Base-by-base conservation (phyloP, 768 basidiomycete genomes). In the Fomitopsis pulvina region DNA sequence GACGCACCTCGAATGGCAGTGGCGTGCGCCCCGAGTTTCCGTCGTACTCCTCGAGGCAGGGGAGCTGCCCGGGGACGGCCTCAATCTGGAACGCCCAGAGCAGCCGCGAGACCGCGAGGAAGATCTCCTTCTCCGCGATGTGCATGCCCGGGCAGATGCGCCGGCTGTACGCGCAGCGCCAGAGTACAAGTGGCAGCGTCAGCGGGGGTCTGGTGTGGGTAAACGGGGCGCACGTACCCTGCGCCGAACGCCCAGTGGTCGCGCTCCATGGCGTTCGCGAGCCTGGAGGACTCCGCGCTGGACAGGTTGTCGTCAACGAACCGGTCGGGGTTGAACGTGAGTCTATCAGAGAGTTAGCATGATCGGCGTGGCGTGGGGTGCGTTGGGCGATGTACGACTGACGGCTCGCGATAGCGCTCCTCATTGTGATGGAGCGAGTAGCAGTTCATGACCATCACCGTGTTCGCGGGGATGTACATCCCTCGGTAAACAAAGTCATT, bases 171-270 rank as follows among this genome's bases (percentile, higher is more conserved):
- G 3, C 28, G 42, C 4, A 38, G 16, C 28, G 24, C n/a, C 16
- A 5, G 16, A 29, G 4, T 9, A 20, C n/a, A n/a, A n/a, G n/a
- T n/a, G n/a, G n/a, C n/a, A n/a, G n/a, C n/a, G 16, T 32, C 30
- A 32, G 30, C 7, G 8, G 16, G 30, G 30, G 30, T 32, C 7
- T 32, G 8, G 16, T 32, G 45, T 16, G n/a, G 14, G 20, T 14
- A 26, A 28, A 24, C 24, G 42, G 26, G 22, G 39, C 8, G 6
- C 24, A 60, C 67, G 25, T 54, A 77, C 75, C 75, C 76, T 1
- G 61, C 73, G 14, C 76, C 76, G 46, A 75, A 77, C 59, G 68
- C 68, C 76, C 76, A 77, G 48, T 77, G 73, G 52, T 77, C 76
- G 30, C 75, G 69, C 45, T 77, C 64, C 53, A 64, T 63, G 7